Percentiles rank a stretch among this genome's conserved stretches.
Conservation (phyloP, 345 rosid species). For the Rhizophora mangle region DNA sequence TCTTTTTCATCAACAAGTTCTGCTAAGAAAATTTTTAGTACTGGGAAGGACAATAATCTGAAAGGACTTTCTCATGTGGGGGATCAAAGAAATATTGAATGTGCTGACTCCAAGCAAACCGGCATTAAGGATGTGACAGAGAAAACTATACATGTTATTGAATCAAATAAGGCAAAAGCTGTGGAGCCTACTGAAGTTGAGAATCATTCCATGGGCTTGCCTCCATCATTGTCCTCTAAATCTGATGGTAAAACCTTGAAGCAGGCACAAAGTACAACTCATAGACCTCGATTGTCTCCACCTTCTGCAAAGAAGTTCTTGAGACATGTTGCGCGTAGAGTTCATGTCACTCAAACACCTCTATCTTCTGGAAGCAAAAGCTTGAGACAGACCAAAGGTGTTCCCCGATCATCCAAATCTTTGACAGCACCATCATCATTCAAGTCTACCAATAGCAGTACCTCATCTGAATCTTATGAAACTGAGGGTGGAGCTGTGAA, state of each 20-base stretch:
- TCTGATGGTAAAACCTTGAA: conserved; percentile 1
- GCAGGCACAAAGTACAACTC: conserved; percentile 7
- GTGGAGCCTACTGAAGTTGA: not conserved
- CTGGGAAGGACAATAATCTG: conserved; percentile 11
- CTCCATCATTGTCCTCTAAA: not conserved
- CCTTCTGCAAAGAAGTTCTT: conserved; percentile 20
- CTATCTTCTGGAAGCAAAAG: conserved; percentile 12
- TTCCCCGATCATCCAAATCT: conserved; percentile 1
- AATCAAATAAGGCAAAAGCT: conserved; percentile 1
- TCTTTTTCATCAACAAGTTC: conserved; percentile 6
- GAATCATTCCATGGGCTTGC: not conserved
- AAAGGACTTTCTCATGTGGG: conserved; percentile 2
- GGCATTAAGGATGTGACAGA: not conserved
- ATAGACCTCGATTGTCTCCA: conserved; percentile 3
- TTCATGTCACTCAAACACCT: conserved; percentile 10
- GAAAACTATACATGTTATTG: conserved; percentile 2
- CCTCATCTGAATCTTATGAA: conserved; percentile 17
- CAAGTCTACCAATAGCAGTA: not conserved
- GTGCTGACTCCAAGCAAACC: conserved; percentile 1
- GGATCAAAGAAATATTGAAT: conserved; percentile 13
- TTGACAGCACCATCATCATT: conserved; percentile 4
- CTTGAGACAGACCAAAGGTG: conserved; percentile 13
- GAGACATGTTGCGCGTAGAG: conserved; percentile 21
- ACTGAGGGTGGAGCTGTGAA: conserved; percentile 12
- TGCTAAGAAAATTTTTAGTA: conserved; percentile 3